Percentiles rank a stretch among this genome's conserved stretches.
Conservation (phyloP, 768 basidiomycete genomes). For the Suillus ampliporus region DNA sequence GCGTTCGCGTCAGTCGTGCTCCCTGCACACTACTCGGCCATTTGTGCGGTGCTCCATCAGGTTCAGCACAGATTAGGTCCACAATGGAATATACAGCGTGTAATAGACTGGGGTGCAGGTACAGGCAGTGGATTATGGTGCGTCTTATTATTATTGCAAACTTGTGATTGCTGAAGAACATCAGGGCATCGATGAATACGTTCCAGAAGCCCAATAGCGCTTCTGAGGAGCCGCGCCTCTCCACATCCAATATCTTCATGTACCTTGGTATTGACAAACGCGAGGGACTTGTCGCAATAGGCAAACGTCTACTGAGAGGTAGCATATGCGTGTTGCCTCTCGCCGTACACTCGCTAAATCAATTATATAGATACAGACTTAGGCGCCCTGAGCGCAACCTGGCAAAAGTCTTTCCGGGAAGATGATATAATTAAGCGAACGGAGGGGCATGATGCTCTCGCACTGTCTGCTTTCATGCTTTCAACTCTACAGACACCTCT, state of each 20-base stretch:
- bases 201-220: slow-evolving; percentile 53
- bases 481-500: slow-evolving; percentile 69
- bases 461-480: slow-evolving; percentile 86
- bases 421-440: slow-evolving; percentile 47
- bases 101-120: slow-evolving; percentile 87
- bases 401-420: slow-evolving; percentile 64
- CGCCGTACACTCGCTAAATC: slow-evolving; percentile 15
- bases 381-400: slow-evolving; percentile 50
- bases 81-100: slow-evolving; percentile 59
- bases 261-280: slow-evolving; percentile 84
- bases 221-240: slow-evolving; percentile 42
- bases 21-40: slow-evolving; percentile 84
- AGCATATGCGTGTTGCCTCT: slow-evolving; percentile 19
- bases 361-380: slow-evolving; percentile 51
- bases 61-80: slow-evolving; percentile 65
- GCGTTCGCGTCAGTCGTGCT: slow-evolving; percentile 88
- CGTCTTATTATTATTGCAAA: slow-evolving; percentile 22
- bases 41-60: slow-evolving; percentile 75
- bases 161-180: slow-evolving; percentile 17
- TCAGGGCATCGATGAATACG: slow-evolving; percentile 69
- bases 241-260: slow-evolving; percentile 56
- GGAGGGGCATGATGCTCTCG: slow-evolving; percentile 60
- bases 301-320: slow-evolving; percentile 67
- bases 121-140: slow-evolving; percentile 88
- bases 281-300: slow-evolving; percentile 69